Evolutionary conservation across 2,329 filamentous ascomycete genomes (phyloP).

Genomic region (Ceratocystis eucalypticola): DNA sequence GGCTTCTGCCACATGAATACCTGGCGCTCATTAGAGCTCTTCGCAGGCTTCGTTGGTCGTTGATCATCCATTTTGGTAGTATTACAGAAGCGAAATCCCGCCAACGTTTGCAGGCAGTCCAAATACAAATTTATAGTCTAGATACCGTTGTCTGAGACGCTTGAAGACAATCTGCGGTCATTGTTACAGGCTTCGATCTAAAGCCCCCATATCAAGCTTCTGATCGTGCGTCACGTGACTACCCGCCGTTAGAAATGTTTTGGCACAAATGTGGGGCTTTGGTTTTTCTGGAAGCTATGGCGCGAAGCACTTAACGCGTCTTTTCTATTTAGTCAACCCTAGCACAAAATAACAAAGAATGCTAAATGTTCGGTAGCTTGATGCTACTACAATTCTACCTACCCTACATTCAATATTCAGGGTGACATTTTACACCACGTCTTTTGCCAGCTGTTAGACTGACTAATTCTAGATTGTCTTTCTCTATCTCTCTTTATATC

Average conservation of each 20-base stretch:
- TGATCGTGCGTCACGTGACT: background rate
- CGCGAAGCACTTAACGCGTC: slow-evolving; percentile 19
- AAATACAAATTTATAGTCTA: background rate
- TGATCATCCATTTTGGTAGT: slow-evolving; percentile 11
- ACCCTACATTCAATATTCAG: background rate
- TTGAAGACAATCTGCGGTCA: too few relatives aligned
- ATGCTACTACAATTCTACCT: background rate
- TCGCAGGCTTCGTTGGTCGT: background rate
- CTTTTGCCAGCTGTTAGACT: too few relatives aligned
- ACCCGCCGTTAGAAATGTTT: background rate
- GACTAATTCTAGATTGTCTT: too few relatives aligned
- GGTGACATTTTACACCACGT: background rate
- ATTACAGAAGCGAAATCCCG: background rate
- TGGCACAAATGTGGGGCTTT: background rate
- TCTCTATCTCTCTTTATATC: too few relatives aligned
- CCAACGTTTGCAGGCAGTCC: background rate
- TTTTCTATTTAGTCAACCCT: background rate
- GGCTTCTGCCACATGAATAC: slow-evolving; percentile 15
- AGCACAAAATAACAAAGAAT: background rate
- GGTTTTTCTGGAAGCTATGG: background rate
- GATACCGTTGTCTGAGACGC: background rate
- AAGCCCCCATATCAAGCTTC: background rate
- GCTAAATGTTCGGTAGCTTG: background rate
- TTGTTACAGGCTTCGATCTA: too few relatives aligned
- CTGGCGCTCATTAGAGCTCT: slow-evolving; percentile 10